phyloP scores from a whole-genome alignment of 371 early-diverging fungal genomes.

The Apophysomyces elegans region DNA sequence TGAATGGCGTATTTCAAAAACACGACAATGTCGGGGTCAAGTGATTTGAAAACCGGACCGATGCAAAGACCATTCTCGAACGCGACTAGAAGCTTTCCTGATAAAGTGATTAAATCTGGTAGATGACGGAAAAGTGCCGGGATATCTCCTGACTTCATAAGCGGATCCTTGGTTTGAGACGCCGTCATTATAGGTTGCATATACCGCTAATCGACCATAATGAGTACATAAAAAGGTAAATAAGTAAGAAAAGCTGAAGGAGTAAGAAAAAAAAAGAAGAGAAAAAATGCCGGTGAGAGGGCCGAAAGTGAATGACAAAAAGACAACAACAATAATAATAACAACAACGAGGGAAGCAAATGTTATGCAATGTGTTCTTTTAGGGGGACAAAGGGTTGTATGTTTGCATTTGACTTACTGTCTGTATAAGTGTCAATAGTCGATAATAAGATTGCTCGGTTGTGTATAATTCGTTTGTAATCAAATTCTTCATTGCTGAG shows the following conservation, averaged over 20 bases:
- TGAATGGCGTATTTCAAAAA: slow-evolving; percentile 52
- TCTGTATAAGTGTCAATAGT: slow-evolving; percentile 33
- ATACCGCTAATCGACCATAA: slow-evolving; percentile 27
- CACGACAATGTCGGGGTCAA: slow-evolving; percentile 36
- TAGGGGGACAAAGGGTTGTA: neutral
- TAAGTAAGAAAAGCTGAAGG: no score
- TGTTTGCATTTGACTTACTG: slow-evolving; percentile 25
- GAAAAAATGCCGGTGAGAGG: no score
- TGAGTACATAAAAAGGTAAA: no score
- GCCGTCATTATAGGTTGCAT: slow-evolving; percentile 46
- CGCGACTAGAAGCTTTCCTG: slow-evolving; percentile 28
- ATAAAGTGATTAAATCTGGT: slow-evolving; percentile 36
- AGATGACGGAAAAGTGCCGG: slow-evolving; percentile 44
- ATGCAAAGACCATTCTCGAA: slow-evolving; percentile 20
- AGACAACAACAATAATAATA: no score
- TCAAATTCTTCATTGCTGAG: slow-evolving; percentile 23
- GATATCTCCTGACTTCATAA: slow-evolving; percentile 40
- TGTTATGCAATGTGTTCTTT: no score
- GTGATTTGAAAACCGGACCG: slow-evolving; percentile 22
- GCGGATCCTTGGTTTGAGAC: slow-evolving; percentile 27
- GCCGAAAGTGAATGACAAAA: no score
- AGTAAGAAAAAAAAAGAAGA: no score
- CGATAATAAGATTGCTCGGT: slow-evolving; percentile 37
- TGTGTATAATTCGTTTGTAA: slow-evolving; percentile 25
- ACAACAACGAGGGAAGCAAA: no score